These are phyloP conservation scores for Phlebopus sp. DNA, from an alignment of 1,284 basidiomycete genomes.

Conservation along the genomic window DNA sequence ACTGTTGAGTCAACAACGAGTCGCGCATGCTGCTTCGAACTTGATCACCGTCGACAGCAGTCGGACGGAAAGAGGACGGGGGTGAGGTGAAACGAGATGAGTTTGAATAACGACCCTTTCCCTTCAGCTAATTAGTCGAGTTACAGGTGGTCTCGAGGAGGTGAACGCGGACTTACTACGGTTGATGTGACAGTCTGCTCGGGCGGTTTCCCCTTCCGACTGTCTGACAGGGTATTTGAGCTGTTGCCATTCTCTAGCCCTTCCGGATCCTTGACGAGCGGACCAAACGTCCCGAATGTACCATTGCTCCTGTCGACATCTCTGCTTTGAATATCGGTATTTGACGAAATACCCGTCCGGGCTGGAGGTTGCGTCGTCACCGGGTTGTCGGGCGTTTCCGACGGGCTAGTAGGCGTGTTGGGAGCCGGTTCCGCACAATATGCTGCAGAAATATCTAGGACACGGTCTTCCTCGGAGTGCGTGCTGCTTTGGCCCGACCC, in stretches of 20 bases:
- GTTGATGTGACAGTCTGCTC: constrained; percentile 13
- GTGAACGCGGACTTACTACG: constrained; percentile 17
- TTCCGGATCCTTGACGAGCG: constrained; percentile 18
- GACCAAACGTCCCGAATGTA: constrained; percentile 26
- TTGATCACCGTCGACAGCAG: constrained; percentile 25
- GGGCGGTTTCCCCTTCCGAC: constrained; percentile 11
- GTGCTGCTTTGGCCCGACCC: constrained; percentile 20
- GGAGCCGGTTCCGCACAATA: constrained; percentile 14
- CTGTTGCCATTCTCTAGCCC: constrained; percentile 1
- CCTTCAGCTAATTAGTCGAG: constrained; percentile 26
- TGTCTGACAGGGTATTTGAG: constrained; percentile 4
- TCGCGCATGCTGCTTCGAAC: constrained; percentile 39
- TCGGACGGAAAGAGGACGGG: constrained; percentile 33
- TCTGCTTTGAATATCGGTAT: constrained; percentile 10
- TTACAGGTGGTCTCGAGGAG: constrained; percentile 11
- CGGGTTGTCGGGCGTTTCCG: constrained; percentile 10
- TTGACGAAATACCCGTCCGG: constrained; percentile 10
- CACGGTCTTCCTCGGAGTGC: constrained; percentile 15
- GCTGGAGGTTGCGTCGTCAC: constrained; percentile 13
- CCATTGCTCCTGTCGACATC: constrained; percentile 25
- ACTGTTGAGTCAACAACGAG: constrained; percentile 50
- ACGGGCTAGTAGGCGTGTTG: constrained; percentile 5
- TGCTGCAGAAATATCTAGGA: constrained; percentile 28
- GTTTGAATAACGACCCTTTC: constrained; percentile 21
- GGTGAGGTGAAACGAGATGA: constrained; percentile 29